Base-by-base conservation (phyloP, 1,284 basidiomycete genomes). In the Pseudozyma sp. region DNA sequence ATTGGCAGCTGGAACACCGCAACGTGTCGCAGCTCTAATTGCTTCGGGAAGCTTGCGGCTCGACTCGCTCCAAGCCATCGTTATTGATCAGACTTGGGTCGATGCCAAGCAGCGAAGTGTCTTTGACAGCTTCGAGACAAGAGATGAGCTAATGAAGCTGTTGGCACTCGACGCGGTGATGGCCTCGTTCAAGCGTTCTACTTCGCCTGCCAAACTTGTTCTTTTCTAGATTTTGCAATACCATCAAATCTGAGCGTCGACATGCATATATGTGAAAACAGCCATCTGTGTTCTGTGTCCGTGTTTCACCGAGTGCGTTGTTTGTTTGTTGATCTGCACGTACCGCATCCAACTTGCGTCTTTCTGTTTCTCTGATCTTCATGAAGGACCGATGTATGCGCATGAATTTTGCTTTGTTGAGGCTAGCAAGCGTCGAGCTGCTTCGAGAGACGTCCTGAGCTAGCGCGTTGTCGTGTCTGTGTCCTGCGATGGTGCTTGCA, bases 71-170 rank as follows among this genome's bases (percentile, higher is more conserved):
- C 57, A 51, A 21, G 68, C 66, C 9, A 48, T 83, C 39, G 61
- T 81, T 9, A 66, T 83, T 36, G 81, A 83, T 50, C 74, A 74
- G 54, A 78, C 78, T 3, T 83, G 80, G 80, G 70, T 73, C 1
- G 81, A 83, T 43, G 63, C 64, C 21, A 83, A 83, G 56, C 62
- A 78, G 55, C 67, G 80, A 39, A 79, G 61, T 43, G 68, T 83
- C 10, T 73, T 82, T 45, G 81, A 82, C 56, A 78, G 67, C 42
- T 75, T 75, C 25, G 81, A 83, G 52, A 83, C 80, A 19, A 70
- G 79, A 21, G 73, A 78, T 56, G 81, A 80, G 40, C 52, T 81
- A 7, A 60, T 82, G 51, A 63, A 62, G 53, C 62, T 83, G 40
- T 51, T 82, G 19, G 60, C 67, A 5, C 60, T 61, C 21, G 71